These are phyloP conservation scores for Cladorrhinum sp. DNA, from an alignment of 2,329 filamentous ascomycete genomes.

Conservation along the genomic window DNA sequence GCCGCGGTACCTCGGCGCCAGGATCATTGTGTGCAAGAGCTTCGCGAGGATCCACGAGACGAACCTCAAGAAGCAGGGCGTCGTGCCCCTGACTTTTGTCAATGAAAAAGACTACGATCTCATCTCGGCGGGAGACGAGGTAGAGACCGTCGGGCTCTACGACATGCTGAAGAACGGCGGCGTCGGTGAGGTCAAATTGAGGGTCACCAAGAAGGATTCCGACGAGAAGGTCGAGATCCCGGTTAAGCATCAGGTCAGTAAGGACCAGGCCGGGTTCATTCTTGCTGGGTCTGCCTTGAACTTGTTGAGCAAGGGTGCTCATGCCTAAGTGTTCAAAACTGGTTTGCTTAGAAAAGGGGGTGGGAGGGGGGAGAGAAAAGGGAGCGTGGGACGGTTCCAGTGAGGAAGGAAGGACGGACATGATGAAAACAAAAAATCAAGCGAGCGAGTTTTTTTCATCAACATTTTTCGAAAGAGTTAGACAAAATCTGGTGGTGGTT, in stretches of 20 bases:
- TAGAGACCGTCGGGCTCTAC: slow-evolving; percentile 77
- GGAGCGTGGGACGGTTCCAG: background rate
- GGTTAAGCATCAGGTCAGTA: slow-evolving; percentile 83
- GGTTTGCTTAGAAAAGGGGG: background rate
- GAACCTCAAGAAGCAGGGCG: slow-evolving; percentile 93
- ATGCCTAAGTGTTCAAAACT: too few relatives aligned
- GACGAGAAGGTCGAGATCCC: slow-evolving; percentile 68
- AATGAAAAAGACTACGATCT: slow-evolving; percentile 84
- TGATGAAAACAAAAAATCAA: background rate
- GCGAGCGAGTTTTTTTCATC: background rate
- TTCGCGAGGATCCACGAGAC: slow-evolving; percentile 92
- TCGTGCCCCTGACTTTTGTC: slow-evolving; percentile 88
- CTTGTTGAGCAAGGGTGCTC: slow-evolving; percentile 49
- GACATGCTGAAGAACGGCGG: slow-evolving; percentile 77
- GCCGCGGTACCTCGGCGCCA: slow-evolving; percentile 77
- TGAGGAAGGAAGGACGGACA: background rate
- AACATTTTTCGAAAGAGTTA: background rate
- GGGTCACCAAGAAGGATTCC: slow-evolving; percentile 55
- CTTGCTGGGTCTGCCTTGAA: slow-evolving; percentile 93
- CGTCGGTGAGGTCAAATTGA: slow-evolving; percentile 70
- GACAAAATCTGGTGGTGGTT: too few relatives aligned
- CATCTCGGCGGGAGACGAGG: slow-evolving; percentile 78
- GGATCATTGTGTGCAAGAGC: slow-evolving; percentile 75
- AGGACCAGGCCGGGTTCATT: slow-evolving; percentile 89
- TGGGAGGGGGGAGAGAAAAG: too few relatives aligned